phyloP scores from a whole-genome alignment of 2,329 filamentous ascomycete species.

The Diaporthe australafricana region DNA sequence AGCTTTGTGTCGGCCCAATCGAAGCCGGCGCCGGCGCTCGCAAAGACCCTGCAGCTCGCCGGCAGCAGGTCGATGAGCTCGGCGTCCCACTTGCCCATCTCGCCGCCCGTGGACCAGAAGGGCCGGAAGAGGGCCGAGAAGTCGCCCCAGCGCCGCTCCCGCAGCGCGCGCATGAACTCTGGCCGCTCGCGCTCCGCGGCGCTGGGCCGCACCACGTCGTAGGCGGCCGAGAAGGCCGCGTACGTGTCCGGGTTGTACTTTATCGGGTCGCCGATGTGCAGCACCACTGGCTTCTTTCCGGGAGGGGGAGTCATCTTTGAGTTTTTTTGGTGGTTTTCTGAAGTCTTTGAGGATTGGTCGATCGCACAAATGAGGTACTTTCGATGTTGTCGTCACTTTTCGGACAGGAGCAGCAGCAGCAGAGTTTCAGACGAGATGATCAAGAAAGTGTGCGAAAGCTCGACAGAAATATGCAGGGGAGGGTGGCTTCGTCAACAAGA shows the following conservation, averaged over 20 bases:
- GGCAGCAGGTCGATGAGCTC: conserved; percentile 70
- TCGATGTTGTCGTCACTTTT: too few relatives aligned
- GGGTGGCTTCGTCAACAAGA: background rate
- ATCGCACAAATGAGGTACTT: too few relatives aligned
- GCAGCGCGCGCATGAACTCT: conserved; percentile 61
- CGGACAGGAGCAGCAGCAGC: background rate
- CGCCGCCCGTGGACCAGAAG: conserved; percentile 70
- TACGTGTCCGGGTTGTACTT: conserved; percentile 62
- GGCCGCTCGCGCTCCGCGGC: conserved; percentile 61
- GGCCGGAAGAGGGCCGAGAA: conserved; percentile 66
- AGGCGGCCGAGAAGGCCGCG: conserved; percentile 54
- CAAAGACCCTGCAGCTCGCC: conserved; percentile 67
- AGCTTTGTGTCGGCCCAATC: conserved; percentile 74
- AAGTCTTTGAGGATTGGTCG: too few relatives aligned
- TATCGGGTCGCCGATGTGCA: conserved; percentile 78
- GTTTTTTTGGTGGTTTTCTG: background rate
- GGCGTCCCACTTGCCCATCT: conserved; percentile 74
- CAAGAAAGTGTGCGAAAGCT: background rate
- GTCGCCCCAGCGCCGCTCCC: conserved; percentile 64
- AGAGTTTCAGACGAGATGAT: background rate
- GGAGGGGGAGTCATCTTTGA: background rate
- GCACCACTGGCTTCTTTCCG: conserved; percentile 64
- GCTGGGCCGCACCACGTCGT: conserved; percentile 63
- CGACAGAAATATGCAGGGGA: background rate
- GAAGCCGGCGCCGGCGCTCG: conserved; percentile 73